Percentiles rank a stretch among this genome's conserved stretches.
These are phyloP conservation scores for Tubosaeta brunneosetosa DNA, from an alignment of 768 basidiomycete species.

Conservation along the genomic window DNA sequence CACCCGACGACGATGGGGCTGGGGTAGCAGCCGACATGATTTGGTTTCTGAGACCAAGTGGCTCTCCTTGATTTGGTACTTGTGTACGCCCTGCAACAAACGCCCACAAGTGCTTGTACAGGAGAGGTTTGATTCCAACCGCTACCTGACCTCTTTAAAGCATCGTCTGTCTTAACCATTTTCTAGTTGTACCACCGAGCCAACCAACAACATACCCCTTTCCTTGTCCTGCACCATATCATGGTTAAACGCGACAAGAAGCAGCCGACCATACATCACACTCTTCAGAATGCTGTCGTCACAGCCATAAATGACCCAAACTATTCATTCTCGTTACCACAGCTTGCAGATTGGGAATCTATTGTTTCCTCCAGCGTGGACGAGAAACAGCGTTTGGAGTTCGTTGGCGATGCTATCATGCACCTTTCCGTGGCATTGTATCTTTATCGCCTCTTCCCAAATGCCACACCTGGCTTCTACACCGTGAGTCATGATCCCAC, in stretches of 20 bases:
- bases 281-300: constrained; percentile 22
- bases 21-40: constrained; percentile 32
- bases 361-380: constrained; percentile 20
- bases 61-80: constrained; percentile 1
- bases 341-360: constrained; percentile 28
- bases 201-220: neutral
- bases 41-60: neutral
- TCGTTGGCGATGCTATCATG: constrained; percentile 46
- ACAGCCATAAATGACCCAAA: constrained; percentile 26
- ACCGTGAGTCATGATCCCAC: constrained; percentile 25
- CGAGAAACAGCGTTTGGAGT: constrained; percentile 42
- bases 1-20: constrained; percentile 32
- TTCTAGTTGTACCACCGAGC: neutral
- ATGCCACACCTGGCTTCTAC: constrained; percentile 32
- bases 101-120: neutral
- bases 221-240: neutral
- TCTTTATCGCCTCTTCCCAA: constrained; percentile 33
- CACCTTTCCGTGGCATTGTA: constrained; percentile 38
- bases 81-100: neutral
- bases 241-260: constrained; percentile 22
- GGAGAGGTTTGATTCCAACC: neutral
- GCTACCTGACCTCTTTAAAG: neutral
- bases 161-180: neutral
- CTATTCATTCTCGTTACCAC: constrained; percentile 25
- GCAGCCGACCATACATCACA: constrained; percentile 2